Evolutionary conservation across 2,329 filamentous ascomycete genomes (phyloP), one percentile per base, ranked within the genome.

Genomic region (Venturia aucupariae): DNA sequence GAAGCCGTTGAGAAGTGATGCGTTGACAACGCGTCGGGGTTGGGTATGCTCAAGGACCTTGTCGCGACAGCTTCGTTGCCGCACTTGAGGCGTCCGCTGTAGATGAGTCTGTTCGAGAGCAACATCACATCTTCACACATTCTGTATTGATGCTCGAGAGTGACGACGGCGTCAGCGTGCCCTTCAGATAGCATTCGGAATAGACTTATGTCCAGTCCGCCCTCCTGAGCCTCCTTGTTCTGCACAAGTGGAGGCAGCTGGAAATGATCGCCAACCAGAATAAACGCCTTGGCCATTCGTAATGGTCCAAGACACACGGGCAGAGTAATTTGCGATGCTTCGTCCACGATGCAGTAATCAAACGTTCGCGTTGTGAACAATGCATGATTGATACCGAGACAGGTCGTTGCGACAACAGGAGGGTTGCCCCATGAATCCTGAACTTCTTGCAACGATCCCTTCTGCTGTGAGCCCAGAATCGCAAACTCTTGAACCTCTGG

Each of bases 111-210:
- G 75, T 97, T 99, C 67, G 91, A 95, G 17, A 99, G 82, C 2
- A 88, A 83, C 93, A 97, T 97, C 66, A 99, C 90, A 67, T 99
- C 94, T 69, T 94, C 90, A 71, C 91, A 96, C 94, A 99, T 99
- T 67, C 94, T 90, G 73, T 99, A 99, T 73, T 99, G 94, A 71
- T 97, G 92, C 70, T 94, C 92, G 1, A 99, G 83, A 67, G 90
- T 96, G 67, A 95, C 90, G 2, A 99, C 92, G 0, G 92, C 92
- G 59, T 86, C 80, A 0, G 94, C 92, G 67, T 97, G 92, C 0
- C 84, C 83, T 71, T 97, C 94, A 0, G 92, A 97, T 15, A 99
- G 83, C 3, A 94, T 82, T 73, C 96, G 96, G 82, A 99, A 99
- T 62, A 99, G 81, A 73, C 90, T 96, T 57, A 97, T 84, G 73